A percentile compares a stretch with the other conserved stretches of the same genome.
These are phyloP conservation scores for Candida tammaniensis DNA, from an alignment of 805 yeast genomes.

Conservation along the genomic window DNA sequence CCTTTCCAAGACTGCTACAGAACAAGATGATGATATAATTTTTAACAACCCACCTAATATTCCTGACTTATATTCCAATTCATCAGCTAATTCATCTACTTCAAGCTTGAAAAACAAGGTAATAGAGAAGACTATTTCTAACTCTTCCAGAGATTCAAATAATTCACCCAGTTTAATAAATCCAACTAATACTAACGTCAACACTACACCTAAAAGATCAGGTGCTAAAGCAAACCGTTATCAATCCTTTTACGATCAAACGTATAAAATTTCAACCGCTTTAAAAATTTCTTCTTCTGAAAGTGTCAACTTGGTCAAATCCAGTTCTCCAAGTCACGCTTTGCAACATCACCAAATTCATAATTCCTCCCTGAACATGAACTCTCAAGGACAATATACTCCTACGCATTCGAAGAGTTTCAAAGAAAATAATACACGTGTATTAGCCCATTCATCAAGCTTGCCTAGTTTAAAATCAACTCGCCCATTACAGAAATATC, in stretches of 20 bases:
- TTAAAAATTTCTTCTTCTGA: constrained; percentile 30
- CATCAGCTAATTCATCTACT: constrained; percentile 33
- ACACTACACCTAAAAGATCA: constrained; percentile 27
- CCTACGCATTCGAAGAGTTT: constrained; percentile 1
- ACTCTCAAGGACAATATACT: not conserved
- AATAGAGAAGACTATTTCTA: constrained; percentile 34
- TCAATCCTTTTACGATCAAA: constrained; percentile 47
- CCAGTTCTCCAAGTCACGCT: constrained; percentile 15
- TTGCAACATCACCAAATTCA: constrained; percentile 4
- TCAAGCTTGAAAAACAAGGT: constrained; percentile 25
- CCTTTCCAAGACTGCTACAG: not conserved
- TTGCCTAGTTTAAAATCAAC: constrained; percentile 20
- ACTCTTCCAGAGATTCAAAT: constrained; percentile 29
- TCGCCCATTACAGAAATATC: constrained; percentile 6
- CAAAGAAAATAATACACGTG: constrained; percentile 4
- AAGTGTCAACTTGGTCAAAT: constrained; percentile 19
- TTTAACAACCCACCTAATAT: constrained; percentile 23
- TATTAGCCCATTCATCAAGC: constrained; percentile 25
- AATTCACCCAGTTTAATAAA: constrained; percentile 2
- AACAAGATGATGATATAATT: constrained; percentile 12
- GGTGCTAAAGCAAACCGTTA: constrained; percentile 47
- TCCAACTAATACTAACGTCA: constrained; percentile 3
- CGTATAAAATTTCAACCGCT: constrained; percentile 42
- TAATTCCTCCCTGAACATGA: not conserved
- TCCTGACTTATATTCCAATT: constrained; percentile 22